A percentile compares a stretch with the other conserved stretches of the same genome.
Evolutionary conservation across 2,329 filamentous ascomycete species (phyloP).

Genomic region (Colletotrichum sp.): DNA sequence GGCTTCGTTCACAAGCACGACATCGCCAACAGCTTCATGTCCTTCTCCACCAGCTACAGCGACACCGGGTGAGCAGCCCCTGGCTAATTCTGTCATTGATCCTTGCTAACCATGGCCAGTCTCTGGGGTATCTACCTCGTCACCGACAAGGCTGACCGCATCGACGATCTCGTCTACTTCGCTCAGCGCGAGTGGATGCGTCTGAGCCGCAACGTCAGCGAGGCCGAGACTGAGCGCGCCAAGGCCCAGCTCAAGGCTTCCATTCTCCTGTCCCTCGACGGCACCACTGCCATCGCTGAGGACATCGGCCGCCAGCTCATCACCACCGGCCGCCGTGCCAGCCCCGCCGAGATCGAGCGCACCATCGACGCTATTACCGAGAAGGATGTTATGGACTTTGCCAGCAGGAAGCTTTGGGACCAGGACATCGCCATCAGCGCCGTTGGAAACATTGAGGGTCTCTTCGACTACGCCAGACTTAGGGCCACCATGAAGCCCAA

Average conservation of each 20-base stretch:
- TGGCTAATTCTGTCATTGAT: conserved; percentile 24
- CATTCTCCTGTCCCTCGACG: conserved; percentile 94
- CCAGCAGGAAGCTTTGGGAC: conserved; percentile 95
- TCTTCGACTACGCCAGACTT: conserved; percentile 79
- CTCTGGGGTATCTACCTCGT: conserved; percentile 99
- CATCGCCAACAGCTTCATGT: conserved; percentile 99
- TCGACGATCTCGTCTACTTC: conserved; percentile 98
- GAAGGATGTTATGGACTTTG: conserved; percentile 97
- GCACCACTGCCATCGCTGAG: conserved; percentile 95
- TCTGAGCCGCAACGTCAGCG: conserved; percentile 84
- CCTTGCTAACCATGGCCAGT: conserved; percentile 55
- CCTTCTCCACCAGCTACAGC: conserved; percentile 99
- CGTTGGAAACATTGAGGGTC: conserved; percentile 89
- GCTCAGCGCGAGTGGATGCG: conserved; percentile 98
- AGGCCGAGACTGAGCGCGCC: conserved; percentile 94
- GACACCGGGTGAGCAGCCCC: conserved; percentile 82
- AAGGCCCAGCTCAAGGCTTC: conserved; percentile 99
- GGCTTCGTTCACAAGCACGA: conserved; percentile 92
- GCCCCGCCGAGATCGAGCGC: conserved; percentile 92
- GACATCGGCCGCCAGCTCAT: conserved; percentile 99
- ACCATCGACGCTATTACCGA: conserved; percentile 87
- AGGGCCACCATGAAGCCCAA: conserved; percentile 89
- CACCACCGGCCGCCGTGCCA: conserved; percentile 92
- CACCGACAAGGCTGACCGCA: conserved; percentile 82
- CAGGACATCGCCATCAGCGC: conserved; percentile 94